These are phyloP conservation scores for Apiospora sp. DNA, from an alignment of 2,329 filamentous ascomycete genomes.

Conservation along the genomic window DNA sequence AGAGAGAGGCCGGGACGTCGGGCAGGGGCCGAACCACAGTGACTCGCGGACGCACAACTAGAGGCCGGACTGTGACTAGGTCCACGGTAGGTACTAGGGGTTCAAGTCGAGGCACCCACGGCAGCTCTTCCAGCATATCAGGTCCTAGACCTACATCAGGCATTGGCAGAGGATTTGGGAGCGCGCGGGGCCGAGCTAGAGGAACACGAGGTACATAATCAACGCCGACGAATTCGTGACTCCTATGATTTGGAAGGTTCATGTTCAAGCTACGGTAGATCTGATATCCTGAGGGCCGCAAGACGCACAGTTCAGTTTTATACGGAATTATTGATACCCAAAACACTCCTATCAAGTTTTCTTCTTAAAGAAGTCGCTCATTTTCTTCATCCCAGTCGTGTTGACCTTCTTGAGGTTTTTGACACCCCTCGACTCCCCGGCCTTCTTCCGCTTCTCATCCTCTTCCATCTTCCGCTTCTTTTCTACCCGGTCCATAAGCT, in stretches of 20 bases:
- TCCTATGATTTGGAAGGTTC: conserved; percentile 17
- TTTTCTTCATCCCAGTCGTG: conserved; percentile 93
- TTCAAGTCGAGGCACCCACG: conserved; percentile 34
- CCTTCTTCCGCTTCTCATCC: conserved; percentile 86
- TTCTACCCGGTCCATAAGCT: conserved; percentile 70
- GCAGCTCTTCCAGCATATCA: conserved; percentile 40
- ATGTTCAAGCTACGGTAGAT: conserved; percentile 24
- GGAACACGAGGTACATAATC: conserved; percentile 49
- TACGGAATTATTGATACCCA: conserved; percentile 28
- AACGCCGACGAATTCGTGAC: not conserved
- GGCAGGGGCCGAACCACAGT: conserved; percentile 22
- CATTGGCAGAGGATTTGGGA: conserved; percentile 55
- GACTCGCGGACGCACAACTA: conserved; percentile 18
- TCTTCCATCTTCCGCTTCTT: conserved; percentile 89
- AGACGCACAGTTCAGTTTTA: conserved; percentile 8
- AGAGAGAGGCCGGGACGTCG: conserved; percentile 47
- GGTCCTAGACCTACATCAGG: conserved; percentile 49
- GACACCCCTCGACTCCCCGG: conserved; percentile 75
- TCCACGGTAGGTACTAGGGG: conserved; percentile 13
- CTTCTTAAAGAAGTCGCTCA: conserved; percentile 93
- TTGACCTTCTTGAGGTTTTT: conserved; percentile 89
- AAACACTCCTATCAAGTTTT: conserved; percentile 41
- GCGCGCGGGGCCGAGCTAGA: conserved; percentile 63
- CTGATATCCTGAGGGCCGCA: conserved; percentile 40
- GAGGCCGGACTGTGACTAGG: conserved; percentile 19